Base-by-base conservation (phyloP, 2,329 filamentous ascomycete genomes). In the Venturia oleaginea region DNA sequence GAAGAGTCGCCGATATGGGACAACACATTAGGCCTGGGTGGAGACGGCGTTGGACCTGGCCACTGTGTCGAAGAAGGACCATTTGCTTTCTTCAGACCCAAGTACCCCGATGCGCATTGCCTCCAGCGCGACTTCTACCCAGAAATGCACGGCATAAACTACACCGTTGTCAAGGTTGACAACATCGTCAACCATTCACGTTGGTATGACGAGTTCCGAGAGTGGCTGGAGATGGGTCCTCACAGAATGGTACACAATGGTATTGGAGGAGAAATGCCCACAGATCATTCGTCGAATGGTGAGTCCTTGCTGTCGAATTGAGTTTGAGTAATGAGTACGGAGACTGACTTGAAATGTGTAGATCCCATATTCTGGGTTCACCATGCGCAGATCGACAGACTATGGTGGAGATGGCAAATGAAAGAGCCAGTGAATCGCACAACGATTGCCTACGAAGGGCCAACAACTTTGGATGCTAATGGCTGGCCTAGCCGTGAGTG, bases 281-380 rank as follows among this genome's bases (percentile, higher is more conserved):
- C 51, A 3, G 51, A 57, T 57, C 51, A 57, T 57, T 57, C 51
- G 30, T 57, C 51, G 51, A 57, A 57, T 57, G 51, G 51, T 57
- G 30, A 57, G 27, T 57, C 2, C 2, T n/a, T 34, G 15, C 51
- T 19, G 1, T 15, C 30, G 5, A 27, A 7, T 5, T 34, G 5
- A n/a, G n/a, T n/a, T n/a, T 30, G n/a, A 57, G 30, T 32, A 57
- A n/a, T n/a, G n/a, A n/a, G 30, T 19, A 57, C 27, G 19, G 30
- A 10, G 10, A 34, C 51, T 57, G n/a, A 57, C 15, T 10, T 19
- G 15, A 8, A 57, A 34, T 22, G 15, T 34, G 27, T 15, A 57
- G 51, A 66, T 46, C 64, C 64, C 11, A 27, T 60, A 38, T 66
- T 66, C 32, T 66, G 17, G n/a, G 27, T 66, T 19, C 64, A 66